Evolutionary conservation across 768 basidiomycete genomes (phyloP).

Genomic region (Mycena vulgaris): DNA sequence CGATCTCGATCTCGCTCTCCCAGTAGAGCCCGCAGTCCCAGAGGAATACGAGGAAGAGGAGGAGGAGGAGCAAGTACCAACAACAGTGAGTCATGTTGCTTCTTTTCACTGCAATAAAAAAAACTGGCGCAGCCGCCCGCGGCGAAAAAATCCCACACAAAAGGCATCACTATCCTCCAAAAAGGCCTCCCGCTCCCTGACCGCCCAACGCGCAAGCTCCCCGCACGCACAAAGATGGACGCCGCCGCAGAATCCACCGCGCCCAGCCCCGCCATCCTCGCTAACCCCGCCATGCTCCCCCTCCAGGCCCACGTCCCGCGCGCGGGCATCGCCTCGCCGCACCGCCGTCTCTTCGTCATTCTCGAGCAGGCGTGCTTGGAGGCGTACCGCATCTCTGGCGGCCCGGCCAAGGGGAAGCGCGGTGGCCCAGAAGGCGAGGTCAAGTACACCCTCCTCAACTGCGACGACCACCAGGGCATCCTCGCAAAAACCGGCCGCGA

Average conservation of each 20-base stretch:
- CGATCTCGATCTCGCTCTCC: constrained; percentile 47
- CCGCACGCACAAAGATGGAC: constrained; percentile 44
- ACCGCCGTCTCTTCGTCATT: constrained; percentile 88
- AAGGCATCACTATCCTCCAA: constrained; percentile 38
- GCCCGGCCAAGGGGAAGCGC: constrained; percentile 67
- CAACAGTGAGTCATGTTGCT: constrained; percentile 12
- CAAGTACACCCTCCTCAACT: constrained; percentile 97
- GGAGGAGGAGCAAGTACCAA: constrained; percentile 35
- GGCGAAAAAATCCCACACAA: constrained; percentile 23
- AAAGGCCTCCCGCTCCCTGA: constrained; percentile 66
- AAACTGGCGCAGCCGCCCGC: not conserved
- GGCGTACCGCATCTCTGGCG: constrained; percentile 88
- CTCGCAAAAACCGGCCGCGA: constrained; percentile 97
- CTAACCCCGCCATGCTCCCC: constrained; percentile 88
- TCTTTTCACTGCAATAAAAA: too few relatives aligned
- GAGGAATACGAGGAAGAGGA: constrained; percentile 46
- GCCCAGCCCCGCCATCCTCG: constrained; percentile 44
- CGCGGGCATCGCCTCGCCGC: constrained; percentile 64
- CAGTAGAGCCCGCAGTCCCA: constrained; percentile 40
- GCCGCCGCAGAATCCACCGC: constrained; percentile 57
- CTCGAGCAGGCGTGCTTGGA: constrained; percentile 96
- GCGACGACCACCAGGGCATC: constrained; percentile 99
- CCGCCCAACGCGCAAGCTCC: constrained; percentile 62
- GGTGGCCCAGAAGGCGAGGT: constrained; percentile 83
- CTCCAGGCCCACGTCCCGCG: constrained; percentile 83